Percentiles rank a stretch among this genome's conserved stretches.
Conservation (phyloP, 192 early-diverging fungal genomes). For the Coemansia sp. region DNA sequence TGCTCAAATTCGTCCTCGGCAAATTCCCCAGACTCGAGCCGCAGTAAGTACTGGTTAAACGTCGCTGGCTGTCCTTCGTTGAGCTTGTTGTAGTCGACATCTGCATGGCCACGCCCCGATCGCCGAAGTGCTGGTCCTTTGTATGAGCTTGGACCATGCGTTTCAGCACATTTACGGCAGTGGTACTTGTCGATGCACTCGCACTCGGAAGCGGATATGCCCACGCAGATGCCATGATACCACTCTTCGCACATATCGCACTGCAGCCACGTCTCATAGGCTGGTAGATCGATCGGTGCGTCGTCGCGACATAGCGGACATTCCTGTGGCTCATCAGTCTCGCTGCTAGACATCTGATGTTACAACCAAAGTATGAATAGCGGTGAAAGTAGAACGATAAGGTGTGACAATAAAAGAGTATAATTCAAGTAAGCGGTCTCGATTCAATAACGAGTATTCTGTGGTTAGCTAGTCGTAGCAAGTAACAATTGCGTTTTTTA, state of each 20-base stretch:
- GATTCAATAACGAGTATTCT: not conserved
- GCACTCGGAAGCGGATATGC: constrained; percentile 58
- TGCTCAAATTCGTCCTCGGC: constrained; percentile 66
- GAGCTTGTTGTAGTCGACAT: constrained; percentile 83
- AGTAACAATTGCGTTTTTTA: not conserved
- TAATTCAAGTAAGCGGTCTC: not conserved
- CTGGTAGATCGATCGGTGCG: constrained; percentile 46
- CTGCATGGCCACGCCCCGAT: constrained; percentile 59
- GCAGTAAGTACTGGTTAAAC: constrained; percentile 77
- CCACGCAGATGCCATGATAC: constrained; percentile 67
- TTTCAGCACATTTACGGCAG: constrained; percentile 58
- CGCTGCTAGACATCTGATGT: constrained; percentile 26
- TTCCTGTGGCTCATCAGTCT: constrained; percentile 51
- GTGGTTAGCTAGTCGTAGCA: not conserved
- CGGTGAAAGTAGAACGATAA: not conserved
- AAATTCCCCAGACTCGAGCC: constrained; percentile 71
- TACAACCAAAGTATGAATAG: not conserved
- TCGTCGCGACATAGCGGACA: constrained; percentile 45
- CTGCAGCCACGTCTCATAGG: constrained; percentile 65
- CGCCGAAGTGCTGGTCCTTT: constrained; percentile 57
- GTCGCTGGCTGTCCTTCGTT: constrained; percentile 78
- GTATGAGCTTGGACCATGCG: constrained; percentile 64
- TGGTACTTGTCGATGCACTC: constrained; percentile 67
- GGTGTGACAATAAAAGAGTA: not conserved
- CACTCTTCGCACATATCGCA: constrained; percentile 68